phyloP scores from a whole-genome alignment of 176 grass and related monocot genomes.

The Canna indica region DNA sequence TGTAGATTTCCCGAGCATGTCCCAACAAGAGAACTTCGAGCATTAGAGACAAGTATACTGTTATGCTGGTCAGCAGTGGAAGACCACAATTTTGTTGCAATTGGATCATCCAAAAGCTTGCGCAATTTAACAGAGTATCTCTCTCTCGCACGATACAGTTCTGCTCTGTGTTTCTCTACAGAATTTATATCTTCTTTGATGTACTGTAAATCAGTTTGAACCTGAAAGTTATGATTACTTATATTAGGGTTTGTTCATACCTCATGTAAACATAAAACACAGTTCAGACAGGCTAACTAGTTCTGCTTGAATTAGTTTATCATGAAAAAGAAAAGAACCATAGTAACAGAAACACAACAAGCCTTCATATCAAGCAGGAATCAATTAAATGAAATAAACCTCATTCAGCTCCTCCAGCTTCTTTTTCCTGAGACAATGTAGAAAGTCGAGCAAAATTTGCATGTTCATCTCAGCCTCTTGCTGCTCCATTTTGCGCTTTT shows the following conservation, averaged over 20 bases:
- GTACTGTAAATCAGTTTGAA: constrained; percentile 95
- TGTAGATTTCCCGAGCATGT: constrained; percentile 56
- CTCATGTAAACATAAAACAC: background rate
- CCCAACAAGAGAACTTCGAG: constrained; percentile 40
- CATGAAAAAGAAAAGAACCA: background rate
- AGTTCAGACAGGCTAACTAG: background rate
- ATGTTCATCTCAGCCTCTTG: constrained; percentile 97
- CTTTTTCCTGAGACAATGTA: constrained; percentile 96
- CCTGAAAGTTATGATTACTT: constrained; percentile 34
- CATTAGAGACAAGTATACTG: constrained; percentile 36
- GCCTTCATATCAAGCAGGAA: constrained; percentile 1
- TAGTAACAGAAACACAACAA: background rate
- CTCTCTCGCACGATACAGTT: constrained; percentile 79
- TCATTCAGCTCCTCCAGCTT: constrained; percentile 95
- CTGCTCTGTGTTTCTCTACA: constrained; percentile 75
- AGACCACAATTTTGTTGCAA: constrained; percentile 50
- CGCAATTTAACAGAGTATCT: constrained; percentile 90
- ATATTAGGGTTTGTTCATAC: background rate
- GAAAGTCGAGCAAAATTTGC: constrained; percentile 94
- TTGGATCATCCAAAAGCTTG: constrained; percentile 81
- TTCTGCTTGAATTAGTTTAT: constrained; percentile 1
- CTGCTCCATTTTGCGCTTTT: constrained; percentile 92
- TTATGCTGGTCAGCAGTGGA: constrained; percentile 58
- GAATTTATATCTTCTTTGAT: constrained; percentile 95
- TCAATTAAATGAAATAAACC: constrained; percentile 31